A percentile compares a stretch with the other conserved stretches of the same genome.
Conservation (phyloP, 169 alveolate genomes). For the Eimeria acervulina region DNA sequence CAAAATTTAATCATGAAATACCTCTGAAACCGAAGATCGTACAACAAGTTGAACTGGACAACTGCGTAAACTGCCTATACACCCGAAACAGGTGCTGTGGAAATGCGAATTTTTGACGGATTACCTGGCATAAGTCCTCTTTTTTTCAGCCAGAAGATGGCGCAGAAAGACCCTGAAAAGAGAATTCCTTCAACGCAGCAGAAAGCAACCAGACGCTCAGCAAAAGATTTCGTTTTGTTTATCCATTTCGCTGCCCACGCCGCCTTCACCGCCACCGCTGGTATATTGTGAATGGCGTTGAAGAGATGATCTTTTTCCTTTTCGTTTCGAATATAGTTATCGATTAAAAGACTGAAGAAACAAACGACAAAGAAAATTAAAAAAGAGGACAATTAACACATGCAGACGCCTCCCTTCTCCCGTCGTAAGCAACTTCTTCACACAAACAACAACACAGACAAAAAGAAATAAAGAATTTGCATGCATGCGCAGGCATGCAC, state of each 20-base stretch:
- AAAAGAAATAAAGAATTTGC: too few species aligned
- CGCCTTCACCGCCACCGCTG: conserved; percentile 91
- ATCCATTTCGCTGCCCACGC: conserved; percentile 96
- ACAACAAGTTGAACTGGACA: too few species aligned
- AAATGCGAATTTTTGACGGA: too few species aligned
- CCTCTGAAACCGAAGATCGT: background rate
- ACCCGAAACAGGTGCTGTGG: background rate
- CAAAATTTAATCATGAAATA: background rate
- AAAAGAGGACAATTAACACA: too few species aligned
- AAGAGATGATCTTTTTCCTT: conserved; percentile 96
- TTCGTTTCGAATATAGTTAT: conserved; percentile 95
- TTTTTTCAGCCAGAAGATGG: conserved; percentile 99
- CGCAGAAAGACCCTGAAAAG: conserved; percentile 99
- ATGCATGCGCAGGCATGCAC: too few species aligned
- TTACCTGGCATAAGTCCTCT: conserved; percentile 97
- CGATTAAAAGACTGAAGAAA: conserved; percentile 91
- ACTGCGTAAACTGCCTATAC: background rate
- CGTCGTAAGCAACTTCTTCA: too few species aligned
- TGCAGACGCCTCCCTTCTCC: background rate
- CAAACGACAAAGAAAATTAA: background rate
- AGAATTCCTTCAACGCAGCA: conserved; percentile 99
- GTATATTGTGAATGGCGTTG: conserved; percentile 96
- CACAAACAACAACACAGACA: too few species aligned
- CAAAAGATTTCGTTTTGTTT: conserved; percentile 95
- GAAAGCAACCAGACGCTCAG: conserved; percentile 97